Evolutionary conservation across 164 flowering plant genomes (phyloP).

Genomic region (Liquidambar formosana): DNA sequence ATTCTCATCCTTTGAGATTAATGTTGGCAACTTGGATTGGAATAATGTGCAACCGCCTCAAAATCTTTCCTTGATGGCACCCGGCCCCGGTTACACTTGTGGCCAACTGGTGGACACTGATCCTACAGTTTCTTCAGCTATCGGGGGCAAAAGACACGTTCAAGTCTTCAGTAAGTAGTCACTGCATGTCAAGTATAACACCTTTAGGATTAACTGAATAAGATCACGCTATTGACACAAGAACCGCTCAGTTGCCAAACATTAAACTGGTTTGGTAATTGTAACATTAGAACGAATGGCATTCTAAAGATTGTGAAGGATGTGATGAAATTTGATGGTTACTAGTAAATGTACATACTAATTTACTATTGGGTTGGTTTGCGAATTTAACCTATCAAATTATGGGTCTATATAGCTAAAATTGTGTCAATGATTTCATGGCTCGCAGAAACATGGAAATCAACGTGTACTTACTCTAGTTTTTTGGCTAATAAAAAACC

Average conservation of each 20-base stretch:
- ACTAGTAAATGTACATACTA: too few species aligned
- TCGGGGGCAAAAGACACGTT: constrained; percentile 43
- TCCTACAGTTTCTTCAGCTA: constrained; percentile 43
- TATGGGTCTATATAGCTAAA: too few species aligned
- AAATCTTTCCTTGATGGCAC: constrained; percentile 52
- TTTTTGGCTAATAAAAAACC: constrained; percentile 54
- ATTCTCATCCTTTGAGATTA: constrained; percentile 47
- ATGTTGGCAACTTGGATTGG: constrained; percentile 38
- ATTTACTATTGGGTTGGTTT: too few species aligned
- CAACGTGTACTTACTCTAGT: constrained; percentile 63
- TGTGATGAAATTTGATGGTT: too few species aligned
- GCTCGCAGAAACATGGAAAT: constrained; percentile 74
- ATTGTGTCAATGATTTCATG: too few species aligned
- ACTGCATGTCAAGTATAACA: not conserved
- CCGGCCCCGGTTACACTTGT: constrained; percentile 69
- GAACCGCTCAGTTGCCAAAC: not conserved
- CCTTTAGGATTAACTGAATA: not conserved
- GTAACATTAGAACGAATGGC: too few species aligned
- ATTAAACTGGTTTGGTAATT: too few species aligned
- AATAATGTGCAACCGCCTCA: constrained; percentile 24
- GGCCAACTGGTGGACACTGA: constrained; percentile 28
- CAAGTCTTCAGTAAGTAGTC: constrained; percentile 58
- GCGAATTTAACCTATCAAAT: too few species aligned
- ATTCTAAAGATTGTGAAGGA: too few species aligned
- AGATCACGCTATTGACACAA: not conserved